These are phyloP conservation scores for Kwoniella europaea DNA, from an alignment of 768 basidiomycete genomes.

Conservation along the genomic window DNA sequence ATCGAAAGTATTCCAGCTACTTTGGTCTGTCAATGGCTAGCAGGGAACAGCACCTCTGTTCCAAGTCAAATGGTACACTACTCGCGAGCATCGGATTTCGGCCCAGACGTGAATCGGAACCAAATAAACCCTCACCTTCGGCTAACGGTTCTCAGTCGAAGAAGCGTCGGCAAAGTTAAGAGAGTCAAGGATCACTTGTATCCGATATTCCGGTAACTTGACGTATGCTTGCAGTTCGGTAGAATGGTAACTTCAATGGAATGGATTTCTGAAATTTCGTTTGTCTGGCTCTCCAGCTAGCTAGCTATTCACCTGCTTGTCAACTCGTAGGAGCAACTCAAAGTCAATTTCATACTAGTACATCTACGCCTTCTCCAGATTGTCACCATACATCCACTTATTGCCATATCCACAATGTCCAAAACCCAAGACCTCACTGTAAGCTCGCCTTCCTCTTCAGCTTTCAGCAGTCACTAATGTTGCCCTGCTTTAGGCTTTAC, in stretches of 20 bases:
- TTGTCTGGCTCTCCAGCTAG: background rate
- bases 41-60: background rate
- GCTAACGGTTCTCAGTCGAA: background rate
- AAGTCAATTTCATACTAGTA: too few species aligned
- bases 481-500: constrained; percentile 6
- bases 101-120: background rate
- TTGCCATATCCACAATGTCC: background rate
- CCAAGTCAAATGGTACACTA: background rate
- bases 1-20: too few species aligned
- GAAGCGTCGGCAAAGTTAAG: background rate
- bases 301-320: too few species aligned
- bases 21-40: too few species aligned
- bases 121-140: background rate
- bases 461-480: background rate
- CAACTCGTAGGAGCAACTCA: too few species aligned
- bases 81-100: background rate
- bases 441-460: background rate
- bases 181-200: background rate
- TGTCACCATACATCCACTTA: too few species aligned
- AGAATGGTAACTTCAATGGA: background rate
- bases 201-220: background rate
- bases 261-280: background rate
- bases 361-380: too few species aligned
- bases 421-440: constrained; percentile 16
- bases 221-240: too few species aligned